A percentile compares a stretch with the other conserved stretches of the same genome.
Conservation (phyloP, 2,329 filamentous ascomycete species). For the Trichoderma koningii region DNA sequence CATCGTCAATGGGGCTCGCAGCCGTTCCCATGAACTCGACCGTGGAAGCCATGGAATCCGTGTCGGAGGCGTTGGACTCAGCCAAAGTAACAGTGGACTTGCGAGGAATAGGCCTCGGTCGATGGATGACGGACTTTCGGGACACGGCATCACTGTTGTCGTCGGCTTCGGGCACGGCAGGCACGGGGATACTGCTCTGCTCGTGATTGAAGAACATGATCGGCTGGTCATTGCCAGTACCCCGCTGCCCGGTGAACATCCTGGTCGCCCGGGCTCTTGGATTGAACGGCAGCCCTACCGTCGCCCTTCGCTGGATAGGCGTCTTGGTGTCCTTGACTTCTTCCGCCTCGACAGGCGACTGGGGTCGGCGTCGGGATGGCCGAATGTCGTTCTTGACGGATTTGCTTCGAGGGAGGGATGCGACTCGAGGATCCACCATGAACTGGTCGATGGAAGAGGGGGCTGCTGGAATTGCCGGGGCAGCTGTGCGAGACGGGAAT, state of each 20-base stretch:
- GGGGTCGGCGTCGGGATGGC: conserved; percentile 37
- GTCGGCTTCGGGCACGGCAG: conserved; percentile 32
- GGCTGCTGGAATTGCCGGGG: neutral
- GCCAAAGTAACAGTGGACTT: conserved; percentile 41
- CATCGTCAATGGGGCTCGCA: neutral
- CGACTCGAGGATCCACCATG: conserved; percentile 27
- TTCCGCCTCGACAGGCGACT: conserved; percentile 30
- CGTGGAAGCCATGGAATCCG: conserved; percentile 30
- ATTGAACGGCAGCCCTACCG: conserved; percentile 52
- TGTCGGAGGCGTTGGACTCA: neutral
- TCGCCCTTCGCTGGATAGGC: conserved; percentile 48
- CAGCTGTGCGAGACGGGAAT: neutral
- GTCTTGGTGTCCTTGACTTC: conserved; percentile 36
- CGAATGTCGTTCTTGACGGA: conserved; percentile 38
- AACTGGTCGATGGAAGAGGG: neutral
- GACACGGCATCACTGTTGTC: conserved; percentile 1
- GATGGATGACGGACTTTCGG: conserved; percentile 51
- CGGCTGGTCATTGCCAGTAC: conserved; percentile 45
- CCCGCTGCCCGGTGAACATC: conserved; percentile 35
- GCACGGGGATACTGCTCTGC: conserved; percentile 34
- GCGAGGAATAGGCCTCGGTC: conserved; percentile 59
- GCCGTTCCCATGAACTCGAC: neutral
- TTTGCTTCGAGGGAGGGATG: conserved; percentile 38
- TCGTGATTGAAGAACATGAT: conserved; percentile 60
- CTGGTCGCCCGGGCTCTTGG: conserved; percentile 46